These are phyloP conservation scores for Penicillium pulvis DNA, from an alignment of 495 filamentous ascomycete genomes.

Conservation along the genomic window DNA sequence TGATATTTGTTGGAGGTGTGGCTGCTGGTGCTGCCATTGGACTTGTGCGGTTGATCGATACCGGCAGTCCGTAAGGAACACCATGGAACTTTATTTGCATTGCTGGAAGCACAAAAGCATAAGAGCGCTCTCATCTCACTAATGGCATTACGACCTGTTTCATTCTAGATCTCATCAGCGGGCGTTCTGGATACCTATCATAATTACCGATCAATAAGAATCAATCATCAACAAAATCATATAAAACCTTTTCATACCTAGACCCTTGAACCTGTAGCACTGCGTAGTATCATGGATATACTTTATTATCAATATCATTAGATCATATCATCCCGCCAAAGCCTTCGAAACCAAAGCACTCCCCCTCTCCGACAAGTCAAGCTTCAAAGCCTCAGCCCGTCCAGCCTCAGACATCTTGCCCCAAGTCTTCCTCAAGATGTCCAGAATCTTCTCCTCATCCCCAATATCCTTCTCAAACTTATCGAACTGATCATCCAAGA, in stretches of 20 bases:
- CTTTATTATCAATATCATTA: neutral
- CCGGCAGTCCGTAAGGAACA: constrained; percentile 20
- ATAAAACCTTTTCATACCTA: neutral
- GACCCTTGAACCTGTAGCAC: too few relatives aligned
- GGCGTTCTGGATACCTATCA: constrained; percentile 5
- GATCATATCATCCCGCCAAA: constrained; percentile 37
- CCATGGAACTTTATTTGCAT: constrained; percentile 1
- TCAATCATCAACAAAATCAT: neutral
- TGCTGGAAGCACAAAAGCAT: constrained; percentile 8
- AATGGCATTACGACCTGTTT: neutral
- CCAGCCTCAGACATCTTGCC: constrained; percentile 73
- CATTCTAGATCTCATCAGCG: constrained; percentile 6
- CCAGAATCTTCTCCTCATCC: constrained; percentile 72
- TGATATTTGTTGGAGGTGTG: constrained; percentile 66
- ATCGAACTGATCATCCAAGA: constrained; percentile 82
- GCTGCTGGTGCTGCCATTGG: constrained; percentile 67
- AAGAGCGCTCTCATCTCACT: constrained; percentile 14
- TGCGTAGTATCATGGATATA: neutral
- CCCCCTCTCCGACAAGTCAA: constrained; percentile 62
- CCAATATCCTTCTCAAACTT: constrained; percentile 65
- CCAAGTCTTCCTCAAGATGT: constrained; percentile 81
- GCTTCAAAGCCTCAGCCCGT: constrained; percentile 65
- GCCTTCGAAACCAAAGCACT: constrained; percentile 64
- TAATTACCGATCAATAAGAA: neutral
- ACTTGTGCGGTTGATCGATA: constrained; percentile 53